These are phyloP conservation scores for Fragilariopsis cylindrus DNA, from an alignment of 108 stramenopile species.

Conservation along the genomic window DNA sequence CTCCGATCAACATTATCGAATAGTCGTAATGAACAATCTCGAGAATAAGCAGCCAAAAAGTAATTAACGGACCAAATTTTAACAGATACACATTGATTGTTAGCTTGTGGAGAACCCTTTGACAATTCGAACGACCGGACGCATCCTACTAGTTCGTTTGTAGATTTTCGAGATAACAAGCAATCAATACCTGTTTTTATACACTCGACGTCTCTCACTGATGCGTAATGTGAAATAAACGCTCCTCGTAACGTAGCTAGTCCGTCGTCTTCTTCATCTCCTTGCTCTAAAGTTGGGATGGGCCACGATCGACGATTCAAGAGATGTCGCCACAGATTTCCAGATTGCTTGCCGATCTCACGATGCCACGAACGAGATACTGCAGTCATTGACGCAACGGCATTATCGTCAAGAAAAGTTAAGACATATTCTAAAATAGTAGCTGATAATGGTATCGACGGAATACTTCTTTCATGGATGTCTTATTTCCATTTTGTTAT, in stretches of 20 bases:
- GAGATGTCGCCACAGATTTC: slow-evolving; percentile 45
- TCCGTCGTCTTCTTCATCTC: slow-evolving; percentile 4
- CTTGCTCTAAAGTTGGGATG: not conserved
- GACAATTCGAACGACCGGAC: slow-evolving; percentile 33
- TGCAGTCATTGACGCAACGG: slow-evolving; percentile 32
- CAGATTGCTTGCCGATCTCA: slow-evolving; percentile 55
- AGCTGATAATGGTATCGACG: slow-evolving; percentile 32
- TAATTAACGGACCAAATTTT: slow-evolving; percentile 36
- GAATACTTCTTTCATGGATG: slow-evolving; percentile 1
- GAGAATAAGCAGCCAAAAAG: slow-evolving; percentile 38
- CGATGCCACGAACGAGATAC: slow-evolving; percentile 55
- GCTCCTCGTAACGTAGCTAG: slow-evolving; percentile 13
- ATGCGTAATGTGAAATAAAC: slow-evolving; percentile 45
- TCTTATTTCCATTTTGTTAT: not conserved
- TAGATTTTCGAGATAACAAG: slow-evolving; percentile 12
- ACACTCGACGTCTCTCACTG: slow-evolving; percentile 34
- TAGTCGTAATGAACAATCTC: slow-evolving; percentile 47
- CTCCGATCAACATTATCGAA: slow-evolving; percentile 33
- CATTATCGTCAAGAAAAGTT: slow-evolving; percentile 42
- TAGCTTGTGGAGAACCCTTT: slow-evolving; percentile 24
- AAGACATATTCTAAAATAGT: slow-evolving; percentile 48
- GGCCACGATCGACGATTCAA: slow-evolving; percentile 53
- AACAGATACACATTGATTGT: slow-evolving; percentile 27
- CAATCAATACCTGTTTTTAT: slow-evolving; percentile 24
- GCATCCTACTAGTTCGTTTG: slow-evolving; percentile 29